phyloP scores from a whole-genome alignment of 768 basidiomycete genomes.

The Cytidiella melzeri region DNA sequence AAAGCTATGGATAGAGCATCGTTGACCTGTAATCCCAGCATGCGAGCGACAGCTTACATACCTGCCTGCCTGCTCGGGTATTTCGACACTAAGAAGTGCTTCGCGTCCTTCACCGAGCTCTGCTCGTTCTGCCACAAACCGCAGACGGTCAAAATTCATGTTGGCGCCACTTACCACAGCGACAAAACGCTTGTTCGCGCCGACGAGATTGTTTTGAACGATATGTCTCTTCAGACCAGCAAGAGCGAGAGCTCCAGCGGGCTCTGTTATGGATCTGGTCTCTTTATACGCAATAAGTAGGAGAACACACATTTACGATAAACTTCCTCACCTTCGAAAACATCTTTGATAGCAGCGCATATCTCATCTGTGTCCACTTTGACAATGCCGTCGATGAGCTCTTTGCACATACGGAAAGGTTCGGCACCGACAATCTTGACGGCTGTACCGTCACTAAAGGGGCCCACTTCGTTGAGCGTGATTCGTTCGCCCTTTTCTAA shows the following conservation, averaged over 20 bases:
- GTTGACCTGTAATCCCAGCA: neutral
- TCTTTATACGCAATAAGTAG: constrained; percentile 39
- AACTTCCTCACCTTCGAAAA: constrained; percentile 85
- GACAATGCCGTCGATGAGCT: constrained; percentile 76
- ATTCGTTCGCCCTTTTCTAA: constrained; percentile 77
- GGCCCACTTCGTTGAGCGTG: constrained; percentile 83
- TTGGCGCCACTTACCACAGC: constrained; percentile 94
- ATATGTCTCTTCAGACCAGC: constrained; percentile 92
- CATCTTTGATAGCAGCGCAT: constrained; percentile 97
- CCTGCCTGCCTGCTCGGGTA: constrained; percentile 93
- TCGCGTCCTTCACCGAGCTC: constrained; percentile 95
- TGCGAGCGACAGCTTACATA: constrained; percentile 23
- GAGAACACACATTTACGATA: neutral
- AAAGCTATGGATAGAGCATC: constrained; percentile 69
- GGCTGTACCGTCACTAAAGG: constrained; percentile 96
- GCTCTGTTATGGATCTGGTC: constrained; percentile 93
- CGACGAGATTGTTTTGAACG: constrained; percentile 69
- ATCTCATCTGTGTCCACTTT: constrained; percentile 93
- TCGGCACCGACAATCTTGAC: constrained; percentile 95
- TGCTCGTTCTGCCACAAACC: constrained; percentile 98
- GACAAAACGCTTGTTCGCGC: constrained; percentile 83
- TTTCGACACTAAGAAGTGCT: constrained; percentile 88
- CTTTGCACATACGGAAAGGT: constrained; percentile 86
- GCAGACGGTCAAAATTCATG: constrained; percentile 96
- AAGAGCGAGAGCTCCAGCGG: constrained; percentile 87